Evolutionary conservation across 2,329 filamentous ascomycete species (phyloP).

Genomic region (Pseudopithomyces maydicus): DNA sequence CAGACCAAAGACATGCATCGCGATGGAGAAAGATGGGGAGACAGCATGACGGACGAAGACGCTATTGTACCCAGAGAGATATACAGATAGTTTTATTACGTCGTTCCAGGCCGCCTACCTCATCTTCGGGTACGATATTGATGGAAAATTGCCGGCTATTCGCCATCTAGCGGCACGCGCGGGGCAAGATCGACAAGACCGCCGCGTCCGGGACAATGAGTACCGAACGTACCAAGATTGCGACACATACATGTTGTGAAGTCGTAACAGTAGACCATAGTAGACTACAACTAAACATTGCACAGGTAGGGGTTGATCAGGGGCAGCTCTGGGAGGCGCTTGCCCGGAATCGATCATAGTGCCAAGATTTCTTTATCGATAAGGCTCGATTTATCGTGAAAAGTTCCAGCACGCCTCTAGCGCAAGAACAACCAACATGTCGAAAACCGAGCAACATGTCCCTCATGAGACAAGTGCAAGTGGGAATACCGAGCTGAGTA

Average conservation of each 20-base stretch:
- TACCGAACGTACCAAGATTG: conserved; percentile 8
- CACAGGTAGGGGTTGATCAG: background rate
- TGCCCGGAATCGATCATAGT: conserved; percentile 4
- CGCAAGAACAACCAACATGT: conserved; percentile 5
- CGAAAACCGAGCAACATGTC: conserved; percentile 1
- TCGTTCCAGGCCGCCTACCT: conserved; percentile 12
- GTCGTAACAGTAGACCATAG: too few relatives aligned
- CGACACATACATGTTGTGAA: background rate
- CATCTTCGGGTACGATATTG: conserved; percentile 17
- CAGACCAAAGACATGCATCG: background rate
- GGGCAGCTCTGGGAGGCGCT: background rate
- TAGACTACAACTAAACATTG: background rate
- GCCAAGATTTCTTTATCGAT: conserved; percentile 27
- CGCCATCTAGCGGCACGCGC: conserved; percentile 11
- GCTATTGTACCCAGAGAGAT: background rate
- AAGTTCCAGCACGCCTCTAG: conserved; percentile 15
- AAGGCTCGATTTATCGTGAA: conserved; percentile 20
- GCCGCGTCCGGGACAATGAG: conserved; percentile 14
- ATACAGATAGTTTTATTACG: background rate
- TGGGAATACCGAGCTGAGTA: conserved; percentile 15
- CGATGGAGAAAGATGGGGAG: background rate
- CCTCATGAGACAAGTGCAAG: background rate
- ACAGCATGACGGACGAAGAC: background rate
- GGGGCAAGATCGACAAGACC: conserved; percentile 19
- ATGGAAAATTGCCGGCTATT: conserved; percentile 32